Conservation (phyloP, 345 rosid genomes). For the Arabis alpina region DNA sequence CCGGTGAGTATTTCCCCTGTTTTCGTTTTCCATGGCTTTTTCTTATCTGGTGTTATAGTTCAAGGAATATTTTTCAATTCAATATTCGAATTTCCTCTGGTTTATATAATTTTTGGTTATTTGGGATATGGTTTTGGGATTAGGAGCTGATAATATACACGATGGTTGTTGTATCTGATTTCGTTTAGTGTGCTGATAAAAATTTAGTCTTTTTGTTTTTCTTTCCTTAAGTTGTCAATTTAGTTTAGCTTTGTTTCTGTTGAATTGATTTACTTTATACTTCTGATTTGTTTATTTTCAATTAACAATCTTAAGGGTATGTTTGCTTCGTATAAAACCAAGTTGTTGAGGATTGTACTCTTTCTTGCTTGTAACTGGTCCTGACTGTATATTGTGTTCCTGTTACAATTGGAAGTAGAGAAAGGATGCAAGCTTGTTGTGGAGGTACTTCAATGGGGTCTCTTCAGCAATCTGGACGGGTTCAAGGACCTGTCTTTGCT, state of each 20-base stretch:
- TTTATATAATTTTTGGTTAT: not conserved
- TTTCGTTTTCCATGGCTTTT: not conserved
- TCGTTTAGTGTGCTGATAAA: conserved; percentile 2
- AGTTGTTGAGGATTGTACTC: not conserved
- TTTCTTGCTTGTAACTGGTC: not conserved
- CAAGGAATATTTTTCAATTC: not conserved
- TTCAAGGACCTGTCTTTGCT: conserved; percentile 48
- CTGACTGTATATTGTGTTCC: conserved; percentile 3
- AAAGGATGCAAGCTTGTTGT: conserved; percentile 57
- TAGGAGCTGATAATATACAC: conserved; percentile 4
- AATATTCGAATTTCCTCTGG: not conserved
- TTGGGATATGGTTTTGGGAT: not conserved
- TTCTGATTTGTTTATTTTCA: not conserved
- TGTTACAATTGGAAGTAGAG: not conserved
- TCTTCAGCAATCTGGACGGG: conserved; percentile 57
- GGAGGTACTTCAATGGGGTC: conserved; percentile 64
- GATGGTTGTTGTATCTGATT: not conserved
- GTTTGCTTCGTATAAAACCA: not conserved
- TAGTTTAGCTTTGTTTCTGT: not conserved
- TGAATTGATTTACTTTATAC: not conserved
- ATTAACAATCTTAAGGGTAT: no score
- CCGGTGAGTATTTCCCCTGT: conserved; percentile 14
- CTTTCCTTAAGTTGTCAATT: not conserved
- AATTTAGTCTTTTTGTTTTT: not conserved
- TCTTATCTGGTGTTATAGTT: conserved; percentile 22